These are phyloP conservation scores for Aspergillus puulaauensis DNA, from an alignment of 2,329 filamentous ascomycete genomes.

Conservation along the genomic window DNA sequence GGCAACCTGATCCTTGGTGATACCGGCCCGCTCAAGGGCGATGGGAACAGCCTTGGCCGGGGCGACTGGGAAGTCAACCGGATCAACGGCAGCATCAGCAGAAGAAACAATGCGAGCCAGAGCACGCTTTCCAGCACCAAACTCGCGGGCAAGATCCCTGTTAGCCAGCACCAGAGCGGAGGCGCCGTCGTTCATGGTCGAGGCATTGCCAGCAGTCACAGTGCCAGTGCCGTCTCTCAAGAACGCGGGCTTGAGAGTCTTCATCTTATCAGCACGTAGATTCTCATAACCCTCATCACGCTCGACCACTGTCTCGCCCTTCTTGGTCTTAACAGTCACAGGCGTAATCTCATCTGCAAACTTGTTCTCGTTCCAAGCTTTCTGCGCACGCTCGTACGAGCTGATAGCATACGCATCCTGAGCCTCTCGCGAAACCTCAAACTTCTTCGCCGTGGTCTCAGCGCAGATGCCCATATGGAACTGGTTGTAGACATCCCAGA, in stretches of 20 bases:
- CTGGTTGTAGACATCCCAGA: conserved; percentile 95
- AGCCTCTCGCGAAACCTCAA: conserved; percentile 74
- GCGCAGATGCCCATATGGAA: conserved; percentile 98
- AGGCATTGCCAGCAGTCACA: conserved; percentile 92
- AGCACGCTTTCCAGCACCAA: conserved; percentile 73
- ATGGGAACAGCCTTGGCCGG: conserved; percentile 90
- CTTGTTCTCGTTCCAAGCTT: conserved; percentile 77
- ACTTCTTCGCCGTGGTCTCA: conserved; percentile 89
- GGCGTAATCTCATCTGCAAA: conserved; percentile 90
- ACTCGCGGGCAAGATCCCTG: conserved; percentile 76
- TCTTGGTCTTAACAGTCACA: conserved; percentile 79
- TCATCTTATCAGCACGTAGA: conserved; percentile 81
- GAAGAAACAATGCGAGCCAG: conserved; percentile 83
- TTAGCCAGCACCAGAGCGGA: conserved; percentile 84
- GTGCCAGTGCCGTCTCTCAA: conserved; percentile 80
- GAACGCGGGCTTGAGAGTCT: conserved; percentile 87
- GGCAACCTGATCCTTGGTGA: conserved; percentile 86
- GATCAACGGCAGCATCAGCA: conserved; percentile 85
- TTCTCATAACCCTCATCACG: conserved; percentile 89
- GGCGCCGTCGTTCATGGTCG: conserved; percentile 91
- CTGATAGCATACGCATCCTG: conserved; percentile 90
- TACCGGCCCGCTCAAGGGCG: conserved; percentile 82
- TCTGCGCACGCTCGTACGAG: conserved; percentile 85
- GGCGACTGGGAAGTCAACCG: conserved; percentile 92
- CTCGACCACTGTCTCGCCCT: conserved; percentile 75